Percentiles rank a stretch among this genome's conserved stretches.
Evolutionary conservation across 2,329 filamentous ascomycete genomes (phyloP).

Genomic region (Hirsutella rhossiliensis): DNA sequence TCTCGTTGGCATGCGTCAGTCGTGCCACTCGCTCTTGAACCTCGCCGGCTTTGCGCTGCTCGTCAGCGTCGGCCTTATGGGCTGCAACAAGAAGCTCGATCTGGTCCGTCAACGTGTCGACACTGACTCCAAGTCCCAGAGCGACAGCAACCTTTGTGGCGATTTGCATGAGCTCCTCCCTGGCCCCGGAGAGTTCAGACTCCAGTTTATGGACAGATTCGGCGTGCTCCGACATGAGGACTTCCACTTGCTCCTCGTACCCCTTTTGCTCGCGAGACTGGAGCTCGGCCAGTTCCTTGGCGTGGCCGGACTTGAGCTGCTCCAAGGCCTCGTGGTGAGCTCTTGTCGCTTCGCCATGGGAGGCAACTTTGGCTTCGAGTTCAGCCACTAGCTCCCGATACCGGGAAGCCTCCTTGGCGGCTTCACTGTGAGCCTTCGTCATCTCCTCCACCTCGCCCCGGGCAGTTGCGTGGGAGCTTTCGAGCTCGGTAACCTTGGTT

Average conservation of each 20-base stretch:
- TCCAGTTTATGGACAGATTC: slow-evolving; percentile 44
- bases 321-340: slow-evolving; percentile 38
- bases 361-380: slow-evolving; percentile 46
- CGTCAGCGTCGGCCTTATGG: slow-evolving; percentile 45
- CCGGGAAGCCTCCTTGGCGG: slow-evolving; percentile 28
- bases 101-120: slow-evolving; percentile 54
- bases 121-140: slow-evolving; percentile 49
- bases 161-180: slow-evolving; percentile 52
- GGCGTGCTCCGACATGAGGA: slow-evolving; percentile 49
- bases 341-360: slow-evolving; percentile 47
- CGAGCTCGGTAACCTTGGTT: slow-evolving; percentile 59
- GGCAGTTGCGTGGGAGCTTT: slow-evolving; percentile 56
- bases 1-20: slow-evolving; percentile 45
- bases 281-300: slow-evolving; percentile 36
- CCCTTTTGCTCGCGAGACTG: slow-evolving; percentile 37
- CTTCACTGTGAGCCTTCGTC: slow-evolving; percentile 44
- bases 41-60: slow-evolving; percentile 46
- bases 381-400: slow-evolving; percentile 36
- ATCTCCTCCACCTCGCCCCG: slow-evolving; percentile 57
- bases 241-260: slow-evolving; percentile 43
- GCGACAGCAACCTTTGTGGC: slow-evolving; percentile 51
- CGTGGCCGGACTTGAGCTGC: slow-evolving; percentile 36
- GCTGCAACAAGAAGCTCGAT: slow-evolving; percentile 45
- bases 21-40: slow-evolving; percentile 44
- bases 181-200: slow-evolving; percentile 50